A percentile compares a stretch with the other conserved stretches of the same genome.
Evolutionary conservation across 148 eudicot species (phyloP).

Genomic region (Spergularia marina): DNA sequence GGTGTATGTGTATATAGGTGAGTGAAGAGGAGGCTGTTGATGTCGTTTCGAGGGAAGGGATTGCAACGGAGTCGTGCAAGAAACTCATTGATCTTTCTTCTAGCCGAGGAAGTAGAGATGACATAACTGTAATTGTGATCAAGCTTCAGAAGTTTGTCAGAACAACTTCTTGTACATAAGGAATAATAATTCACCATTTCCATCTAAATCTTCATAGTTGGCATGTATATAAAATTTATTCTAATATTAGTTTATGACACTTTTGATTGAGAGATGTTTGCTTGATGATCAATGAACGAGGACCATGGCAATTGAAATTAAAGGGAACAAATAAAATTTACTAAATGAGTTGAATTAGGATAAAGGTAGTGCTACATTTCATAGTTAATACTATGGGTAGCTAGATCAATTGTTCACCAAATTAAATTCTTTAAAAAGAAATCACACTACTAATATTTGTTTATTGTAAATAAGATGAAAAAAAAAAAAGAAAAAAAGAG

Average conservation of each 20-base stretch:
- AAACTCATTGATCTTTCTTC: constrained; percentile 37
- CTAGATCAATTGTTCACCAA: too few species aligned
- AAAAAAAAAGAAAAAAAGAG: too few species aligned
- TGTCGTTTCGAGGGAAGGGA: constrained; percentile 19
- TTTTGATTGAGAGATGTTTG: neutral
- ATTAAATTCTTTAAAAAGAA: too few species aligned
- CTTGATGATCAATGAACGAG: neutral
- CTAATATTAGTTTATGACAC: neutral
- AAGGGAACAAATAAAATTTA: neutral
- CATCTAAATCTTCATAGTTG: neutral
- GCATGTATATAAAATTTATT: neutral
- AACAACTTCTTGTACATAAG: constrained; percentile 1
- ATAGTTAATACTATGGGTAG: too few species aligned
- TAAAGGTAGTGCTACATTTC: too few species aligned
- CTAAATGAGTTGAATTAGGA: too few species aligned
- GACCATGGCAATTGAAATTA: constrained; percentile 5
- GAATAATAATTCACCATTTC: neutral
- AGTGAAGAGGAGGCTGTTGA: constrained; percentile 36
- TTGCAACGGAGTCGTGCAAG: constrained; percentile 27
- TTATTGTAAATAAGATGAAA: too few species aligned
- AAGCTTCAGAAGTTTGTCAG: constrained; percentile 28
- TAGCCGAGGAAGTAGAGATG: constrained; percentile 41
- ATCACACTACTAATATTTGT: too few species aligned
- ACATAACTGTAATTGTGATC: constrained; percentile 45
- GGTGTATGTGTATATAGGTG: constrained; percentile 23